Evolutionary conservation across 164 flowering plant species (phyloP), one percentile per base, ranked within the genome.

Genomic region (Liquidambar formosana): DNA sequence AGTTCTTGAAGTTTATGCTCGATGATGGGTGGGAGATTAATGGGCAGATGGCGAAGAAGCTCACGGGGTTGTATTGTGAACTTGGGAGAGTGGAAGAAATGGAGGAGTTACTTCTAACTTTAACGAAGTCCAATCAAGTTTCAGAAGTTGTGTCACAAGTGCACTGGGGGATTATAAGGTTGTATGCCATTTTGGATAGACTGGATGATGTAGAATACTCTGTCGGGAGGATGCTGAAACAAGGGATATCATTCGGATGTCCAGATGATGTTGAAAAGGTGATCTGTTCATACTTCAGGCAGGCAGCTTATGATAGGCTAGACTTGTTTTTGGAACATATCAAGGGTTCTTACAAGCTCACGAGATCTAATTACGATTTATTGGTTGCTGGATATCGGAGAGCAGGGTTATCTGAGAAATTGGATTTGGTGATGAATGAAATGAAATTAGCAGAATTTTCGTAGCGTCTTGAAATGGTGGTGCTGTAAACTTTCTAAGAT

Each of bases 151-250:
- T 80, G 56, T 66, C 72, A 5, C 69, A 28, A 46, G 70, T 79
- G 27, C 82, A 83, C 26, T 59, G 65, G 56, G 78, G 79, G 43
- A 74, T 86, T 23, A 76, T 86, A 67, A 74, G 80, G 66, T 54
- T 78, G 67, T 74, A 81, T 71, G 87, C 85, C 21, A 48, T 51
- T 67, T 62, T 60, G 12, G 83, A 84, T 71, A 76, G 85, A 67
- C 70, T 84, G 71, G 86, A 86, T 73, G 86, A 80, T 61, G 57
- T 86, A 23, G 88, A 86, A 67, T 76, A 74, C 63, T 63, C 82
- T 59, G 76, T 84, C 33, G 83, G 86, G 56, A 80, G 88, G 75
- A 82, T 86, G 90, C 23, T 84, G 70, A 82, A 76, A 63, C 75
- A 75, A 61, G 85, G 86, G 11, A 15, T 79, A 47, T 73, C 77